Conservation (phyloP, 202 grass and related monocot species). For the Cymbopogon flexuosus region DNA sequence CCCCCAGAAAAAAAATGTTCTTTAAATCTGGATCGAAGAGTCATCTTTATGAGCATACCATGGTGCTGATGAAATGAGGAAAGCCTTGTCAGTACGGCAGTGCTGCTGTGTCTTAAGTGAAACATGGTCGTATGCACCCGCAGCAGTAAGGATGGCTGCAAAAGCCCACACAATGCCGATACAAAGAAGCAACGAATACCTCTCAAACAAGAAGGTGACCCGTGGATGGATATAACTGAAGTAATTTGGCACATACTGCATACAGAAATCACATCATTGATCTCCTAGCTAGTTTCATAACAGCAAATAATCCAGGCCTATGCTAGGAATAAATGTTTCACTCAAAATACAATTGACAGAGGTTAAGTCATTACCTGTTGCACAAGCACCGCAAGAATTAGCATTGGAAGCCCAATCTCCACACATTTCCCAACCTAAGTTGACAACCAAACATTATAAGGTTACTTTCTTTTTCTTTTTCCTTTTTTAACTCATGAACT, state of each 20-base stretch:
- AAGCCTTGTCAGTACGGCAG: conserved; percentile 78
- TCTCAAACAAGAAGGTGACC: conserved; percentile 60
- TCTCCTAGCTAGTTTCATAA: conserved; percentile 9
- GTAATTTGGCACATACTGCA: conserved; percentile 64
- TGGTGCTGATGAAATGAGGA: conserved; percentile 81
- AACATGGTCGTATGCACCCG: conserved; percentile 84
- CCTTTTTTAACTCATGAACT: neutral
- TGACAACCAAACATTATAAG: conserved; percentile 31
- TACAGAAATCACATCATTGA: conserved; percentile 29
- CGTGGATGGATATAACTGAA: conserved; percentile 46
- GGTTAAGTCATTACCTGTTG: conserved; percentile 61
- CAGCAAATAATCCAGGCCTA: neutral
- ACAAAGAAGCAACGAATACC: conserved; percentile 75
- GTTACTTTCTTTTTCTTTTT: conserved; percentile 10
- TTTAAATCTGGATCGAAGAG: neutral
- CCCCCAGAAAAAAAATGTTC: neutral
- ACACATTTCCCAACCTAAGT: conserved; percentile 96
- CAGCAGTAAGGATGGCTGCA: conserved; percentile 89
- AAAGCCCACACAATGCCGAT: conserved; percentile 85
- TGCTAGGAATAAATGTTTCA: neutral
- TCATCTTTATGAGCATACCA: conserved; percentile 51
- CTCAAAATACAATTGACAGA: conserved; percentile 9
- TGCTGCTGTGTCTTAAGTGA: conserved; percentile 70
- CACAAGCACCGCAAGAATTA: conserved; percentile 69
- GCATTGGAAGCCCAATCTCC: conserved; percentile 89